phyloP scores from a whole-genome alignment of 2,329 filamentous ascomycete genomes.

The Colletotrichum kahawae region DNA sequence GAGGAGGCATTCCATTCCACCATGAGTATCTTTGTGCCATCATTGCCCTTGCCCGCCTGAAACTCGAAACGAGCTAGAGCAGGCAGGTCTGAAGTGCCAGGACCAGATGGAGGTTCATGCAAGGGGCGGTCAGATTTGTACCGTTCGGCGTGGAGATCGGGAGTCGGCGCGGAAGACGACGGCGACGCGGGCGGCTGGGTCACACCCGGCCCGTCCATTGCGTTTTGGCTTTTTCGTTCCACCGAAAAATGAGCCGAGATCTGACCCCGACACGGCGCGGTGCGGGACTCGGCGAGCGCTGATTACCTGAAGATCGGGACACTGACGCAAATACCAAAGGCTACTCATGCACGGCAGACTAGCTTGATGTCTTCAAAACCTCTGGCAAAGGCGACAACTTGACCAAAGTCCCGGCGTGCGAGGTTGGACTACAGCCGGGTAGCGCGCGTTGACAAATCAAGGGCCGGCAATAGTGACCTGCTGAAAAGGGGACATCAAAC shows the following conservation, averaged over 20 bases:
- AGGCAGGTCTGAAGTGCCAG: slow-evolving; percentile 43
- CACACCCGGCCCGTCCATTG: not conserved
- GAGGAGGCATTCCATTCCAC: slow-evolving; percentile 75
- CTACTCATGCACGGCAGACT: not conserved
- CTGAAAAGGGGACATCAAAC: not conserved
- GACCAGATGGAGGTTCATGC: not conserved
- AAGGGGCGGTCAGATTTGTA: not conserved
- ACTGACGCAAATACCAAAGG: not conserved
- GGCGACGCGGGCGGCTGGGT: not conserved
- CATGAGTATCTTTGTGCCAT: slow-evolving; percentile 92
- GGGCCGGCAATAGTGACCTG: not conserved
- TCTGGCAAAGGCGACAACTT: not conserved
- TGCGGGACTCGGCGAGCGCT: not conserved
- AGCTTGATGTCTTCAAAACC: not conserved
- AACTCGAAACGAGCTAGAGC: slow-evolving; percentile 89
- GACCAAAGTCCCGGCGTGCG: not conserved
- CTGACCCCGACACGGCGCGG: not conserved
- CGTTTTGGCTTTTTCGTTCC: not conserved
- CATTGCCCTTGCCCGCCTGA: slow-evolving; percentile 75
- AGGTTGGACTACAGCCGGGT: not conserved
- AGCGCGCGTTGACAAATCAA: not conserved
- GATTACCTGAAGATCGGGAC: not conserved
- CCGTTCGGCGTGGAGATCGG: not conserved
- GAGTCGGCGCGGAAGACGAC: not conserved
- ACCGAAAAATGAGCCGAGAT: not conserved